Percentiles rank a stretch among this genome's conserved stretches.
These are phyloP conservation scores for Candolleomyces efflorescens DNA, from an alignment of 768 basidiomycete species.

Conservation along the genomic window DNA sequence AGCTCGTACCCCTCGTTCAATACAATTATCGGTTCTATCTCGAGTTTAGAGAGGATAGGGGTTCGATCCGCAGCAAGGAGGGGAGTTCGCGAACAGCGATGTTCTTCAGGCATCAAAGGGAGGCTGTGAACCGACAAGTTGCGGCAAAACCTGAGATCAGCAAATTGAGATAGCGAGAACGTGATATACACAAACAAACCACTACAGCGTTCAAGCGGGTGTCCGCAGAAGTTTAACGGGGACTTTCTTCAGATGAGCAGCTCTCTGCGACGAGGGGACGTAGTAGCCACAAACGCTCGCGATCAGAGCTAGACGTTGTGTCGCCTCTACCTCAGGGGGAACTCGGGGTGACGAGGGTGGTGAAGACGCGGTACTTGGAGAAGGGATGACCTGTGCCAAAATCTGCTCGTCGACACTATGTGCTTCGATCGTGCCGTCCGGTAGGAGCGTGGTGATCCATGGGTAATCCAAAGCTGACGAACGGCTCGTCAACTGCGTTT, in stretches of 20 bases:
- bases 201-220: no score
- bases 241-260: conserved; percentile 42
- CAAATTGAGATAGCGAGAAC: no score
- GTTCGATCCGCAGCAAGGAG: no score
- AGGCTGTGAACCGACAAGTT: no score
- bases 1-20: no score
- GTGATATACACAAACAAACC: no score
- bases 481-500: neutral
- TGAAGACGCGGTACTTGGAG: conserved; percentile 17
- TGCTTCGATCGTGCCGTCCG: conserved; percentile 74
- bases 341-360: conserved; percentile 14
- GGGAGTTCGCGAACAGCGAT: no score
- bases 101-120: no score
- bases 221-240: conserved; percentile 25
- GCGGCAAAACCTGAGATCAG: no score
- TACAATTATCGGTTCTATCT: no score
- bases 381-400: conserved; percentile 61
- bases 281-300: conserved; percentile 42
- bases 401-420: conserved; percentile 75
- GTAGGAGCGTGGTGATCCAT: conserved; percentile 72
- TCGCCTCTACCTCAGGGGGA: conserved; percentile 13
- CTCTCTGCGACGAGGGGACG: conserved; percentile 45
- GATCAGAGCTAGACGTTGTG: conserved; percentile 29
- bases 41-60: no score
- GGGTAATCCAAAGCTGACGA: conserved; percentile 74